Percentiles rank a stretch among this genome's conserved stretches.
These are phyloP conservation scores for Podospora tetraspora DNA, from an alignment of 495 filamentous ascomycete genomes.

Conservation along the genomic window DNA sequence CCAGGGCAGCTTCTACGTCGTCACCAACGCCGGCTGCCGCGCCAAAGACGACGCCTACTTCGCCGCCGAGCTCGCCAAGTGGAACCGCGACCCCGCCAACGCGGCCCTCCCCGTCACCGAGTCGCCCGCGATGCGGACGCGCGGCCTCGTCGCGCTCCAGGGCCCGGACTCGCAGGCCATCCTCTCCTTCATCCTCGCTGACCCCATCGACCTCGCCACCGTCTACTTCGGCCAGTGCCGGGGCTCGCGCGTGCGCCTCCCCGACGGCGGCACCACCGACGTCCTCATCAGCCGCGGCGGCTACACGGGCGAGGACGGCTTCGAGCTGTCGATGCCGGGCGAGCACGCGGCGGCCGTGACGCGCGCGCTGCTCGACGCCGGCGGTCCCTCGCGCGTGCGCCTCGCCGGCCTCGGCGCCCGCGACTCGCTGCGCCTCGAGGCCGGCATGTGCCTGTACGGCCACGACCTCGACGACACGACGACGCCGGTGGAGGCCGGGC, in stretches of 20 bases:
- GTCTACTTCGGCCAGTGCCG: constrained; percentile 76
- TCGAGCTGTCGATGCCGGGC: constrained; percentile 82
- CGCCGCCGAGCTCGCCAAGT: constrained; percentile 51
- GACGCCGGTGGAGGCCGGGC: constrained; percentile 77
- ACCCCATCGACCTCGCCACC: constrained; percentile 53
- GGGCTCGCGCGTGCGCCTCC: constrained; percentile 43
- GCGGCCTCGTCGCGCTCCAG: constrained; percentile 81
- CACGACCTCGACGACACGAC: constrained; percentile 87
- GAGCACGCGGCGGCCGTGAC: constrained; percentile 49
- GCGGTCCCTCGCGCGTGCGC: constrained; percentile 57
- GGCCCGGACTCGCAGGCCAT: constrained; percentile 68
- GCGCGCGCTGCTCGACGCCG: constrained; percentile 59
- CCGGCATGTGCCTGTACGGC: constrained; percentile 98
- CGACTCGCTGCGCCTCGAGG: constrained; percentile 88
- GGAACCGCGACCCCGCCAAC: constrained; percentile 57
- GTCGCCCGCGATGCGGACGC: constrained; percentile 52
- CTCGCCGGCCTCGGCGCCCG: constrained; percentile 85
- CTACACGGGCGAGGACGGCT: constrained; percentile 97
- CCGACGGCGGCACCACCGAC: constrained; percentile 40
- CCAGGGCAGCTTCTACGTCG: constrained; percentile 74
- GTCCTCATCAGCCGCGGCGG: constrained; percentile 81
- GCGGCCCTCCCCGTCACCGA: constrained; percentile 43
- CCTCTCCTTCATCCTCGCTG: constrained; percentile 49
- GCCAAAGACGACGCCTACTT: constrained; percentile 81
- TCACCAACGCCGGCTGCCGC: constrained; percentile 91